phyloP scores from a whole-genome alignment of 345 rosid species.

The Microcos paniculata region DNA sequence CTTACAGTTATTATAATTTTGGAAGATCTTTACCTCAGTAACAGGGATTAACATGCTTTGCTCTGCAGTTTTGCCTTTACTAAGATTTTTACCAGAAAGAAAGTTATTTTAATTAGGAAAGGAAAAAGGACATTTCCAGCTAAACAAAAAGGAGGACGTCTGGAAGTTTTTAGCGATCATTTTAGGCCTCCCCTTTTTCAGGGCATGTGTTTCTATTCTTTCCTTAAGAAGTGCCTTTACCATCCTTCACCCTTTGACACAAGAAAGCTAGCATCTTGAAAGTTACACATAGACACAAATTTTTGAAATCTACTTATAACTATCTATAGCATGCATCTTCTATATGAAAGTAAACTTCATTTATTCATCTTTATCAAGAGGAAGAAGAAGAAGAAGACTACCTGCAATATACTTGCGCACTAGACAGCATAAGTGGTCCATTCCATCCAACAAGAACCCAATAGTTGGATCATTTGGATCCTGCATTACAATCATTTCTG shows the following conservation, averaged over 20 bases:
- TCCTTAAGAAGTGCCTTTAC: not conserved
- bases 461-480: slow-evolving; percentile 98
- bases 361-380: not conserved
- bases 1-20: not conserved
- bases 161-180: not conserved
- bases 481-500: slow-evolving; percentile 39
- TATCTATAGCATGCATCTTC: not conserved
- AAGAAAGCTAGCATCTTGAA: slow-evolving; percentile 4
- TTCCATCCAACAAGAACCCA: slow-evolving; percentile 95
- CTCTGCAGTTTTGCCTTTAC: not conserved
- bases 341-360: slow-evolving; percentile 16
- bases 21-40: not conserved
- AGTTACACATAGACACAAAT: not conserved
- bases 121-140: not conserved
- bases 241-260: not conserved
- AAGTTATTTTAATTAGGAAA: not conserved
- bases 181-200: not conserved
- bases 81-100: not conserved
- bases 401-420: slow-evolving; percentile 99
- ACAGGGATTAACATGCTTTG: not conserved
- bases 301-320: not conserved
- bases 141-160: not conserved
- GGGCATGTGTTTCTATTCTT: not conserved
- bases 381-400: slow-evolving; percentile 23
- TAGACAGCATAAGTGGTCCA: slow-evolving; percentile 90